Conservation (phyloP, 768 basidiomycete genomes). For the Obba rivulosa region DNA sequence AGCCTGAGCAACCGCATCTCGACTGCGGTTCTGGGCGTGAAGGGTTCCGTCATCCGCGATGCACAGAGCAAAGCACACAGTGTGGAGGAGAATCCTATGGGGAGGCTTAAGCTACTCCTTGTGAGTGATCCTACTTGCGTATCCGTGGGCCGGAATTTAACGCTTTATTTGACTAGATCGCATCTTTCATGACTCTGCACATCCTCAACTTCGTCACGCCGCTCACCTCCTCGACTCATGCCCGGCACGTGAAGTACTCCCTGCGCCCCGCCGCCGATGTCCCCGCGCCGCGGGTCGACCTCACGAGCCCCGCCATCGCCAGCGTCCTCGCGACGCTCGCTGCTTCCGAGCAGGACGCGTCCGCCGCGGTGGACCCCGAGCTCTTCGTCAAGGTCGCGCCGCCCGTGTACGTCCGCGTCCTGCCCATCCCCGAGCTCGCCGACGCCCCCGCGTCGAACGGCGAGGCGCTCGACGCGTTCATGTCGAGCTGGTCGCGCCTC, state of each 20-base stretch:
- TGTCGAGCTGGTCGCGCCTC: conserved; percentile 84
- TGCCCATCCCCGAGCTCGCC: conserved; percentile 25
- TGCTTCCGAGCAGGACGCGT: conserved; percentile 23
- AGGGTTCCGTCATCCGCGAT: conserved; percentile 45
- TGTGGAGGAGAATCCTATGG: conserved; percentile 74
- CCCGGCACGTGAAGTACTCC: conserved; percentile 35
- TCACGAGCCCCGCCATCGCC: conserved; percentile 55
- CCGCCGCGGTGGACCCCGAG: conserved; percentile 6
- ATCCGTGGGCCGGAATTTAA: conserved; percentile 1
- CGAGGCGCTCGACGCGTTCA: conserved; percentile 75
- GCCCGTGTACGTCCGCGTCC: conserved; percentile 50
- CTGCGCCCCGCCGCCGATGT: conserved; percentile 18
- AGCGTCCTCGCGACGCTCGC: conserved; percentile 56
- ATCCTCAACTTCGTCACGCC: conserved; percentile 92
- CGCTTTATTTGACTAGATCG: conserved; percentile 45
- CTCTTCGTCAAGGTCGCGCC: conserved; percentile 59
- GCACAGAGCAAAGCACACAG: conserved; percentile 33
- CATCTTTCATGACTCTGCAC: conserved; percentile 87
- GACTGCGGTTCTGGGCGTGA: conserved; percentile 36
- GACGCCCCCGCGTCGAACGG: conserved; percentile 22
- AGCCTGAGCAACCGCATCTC: conserved; percentile 24
- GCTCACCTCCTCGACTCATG: conserved; percentile 62
- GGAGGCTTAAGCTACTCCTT: conserved; percentile 83
- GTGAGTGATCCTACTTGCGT: conserved; percentile 32
- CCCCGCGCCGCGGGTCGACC: conserved; percentile 56